Evolutionary conservation across 306 rosid genomes (phyloP).

Genomic region (Malus asiatica): DNA sequence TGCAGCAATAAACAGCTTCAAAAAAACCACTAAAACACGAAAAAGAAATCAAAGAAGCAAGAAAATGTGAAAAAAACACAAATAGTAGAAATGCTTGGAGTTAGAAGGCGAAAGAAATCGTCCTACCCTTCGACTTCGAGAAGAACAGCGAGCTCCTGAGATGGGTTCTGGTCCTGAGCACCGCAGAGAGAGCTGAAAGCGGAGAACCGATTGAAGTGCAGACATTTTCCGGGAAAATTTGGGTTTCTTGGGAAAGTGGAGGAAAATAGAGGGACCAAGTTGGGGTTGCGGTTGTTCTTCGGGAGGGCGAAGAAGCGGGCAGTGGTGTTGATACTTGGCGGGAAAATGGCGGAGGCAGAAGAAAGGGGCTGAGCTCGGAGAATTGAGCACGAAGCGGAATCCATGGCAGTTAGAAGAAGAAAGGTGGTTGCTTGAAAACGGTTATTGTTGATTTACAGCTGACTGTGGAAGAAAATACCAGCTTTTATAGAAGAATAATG

Average conservation of each 20-base stretch:
- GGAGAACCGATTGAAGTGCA: slow-evolving; percentile 24
- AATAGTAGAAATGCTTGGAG: background rate
- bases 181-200: slow-evolving; percentile 35
- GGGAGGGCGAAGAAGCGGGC: background rate
- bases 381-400: slow-evolving; percentile 23
- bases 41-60: background rate
- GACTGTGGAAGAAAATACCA: background rate
- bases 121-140: slow-evolving; percentile 86
- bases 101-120: background rate
- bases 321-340: background rate
- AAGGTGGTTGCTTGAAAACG: background rate
- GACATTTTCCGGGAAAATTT: slow-evolving; percentile 29
- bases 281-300: slow-evolving; percentile 6
- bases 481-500: background rate
- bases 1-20: background rate
- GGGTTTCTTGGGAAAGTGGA: slow-evolving; percentile 15
- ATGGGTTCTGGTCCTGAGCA: slow-evolving; percentile 13
- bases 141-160: slow-evolving; percentile 61
- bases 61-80: background rate
- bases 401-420: slow-evolving; percentile 29
- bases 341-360: slow-evolving; percentile 6
- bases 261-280: slow-evolving; percentile 19
- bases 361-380: slow-evolving; percentile 12
- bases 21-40: background rate
- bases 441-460: background rate